Percentiles rank a stretch among this genome's conserved stretches.
Evolutionary conservation across 345 rosid genomes (phyloP).

Genomic region (Anacardium occidentale): DNA sequence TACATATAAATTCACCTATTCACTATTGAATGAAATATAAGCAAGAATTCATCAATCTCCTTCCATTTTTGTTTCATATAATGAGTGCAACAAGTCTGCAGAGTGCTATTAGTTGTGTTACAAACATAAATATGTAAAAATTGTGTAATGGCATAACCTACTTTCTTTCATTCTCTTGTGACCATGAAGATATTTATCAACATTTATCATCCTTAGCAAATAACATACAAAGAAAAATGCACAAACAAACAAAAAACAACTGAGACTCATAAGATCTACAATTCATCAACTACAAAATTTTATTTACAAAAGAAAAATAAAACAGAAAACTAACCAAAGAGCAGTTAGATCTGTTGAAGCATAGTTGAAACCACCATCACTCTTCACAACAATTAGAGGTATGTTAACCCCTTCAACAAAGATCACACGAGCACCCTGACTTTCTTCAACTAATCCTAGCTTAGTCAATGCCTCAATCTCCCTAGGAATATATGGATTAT

Average conservation of each 20-base stretch:
- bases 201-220: not conserved
- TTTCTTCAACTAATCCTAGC: conserved; percentile 77
- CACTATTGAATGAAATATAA: too few species aligned
- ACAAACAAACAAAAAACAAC: not conserved
- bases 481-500: conserved; percentile 70
- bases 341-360: conserved; percentile 96
- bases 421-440: conserved; percentile 91
- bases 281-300: not conserved
- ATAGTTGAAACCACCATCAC: conserved; percentile 94
- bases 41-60: too few species aligned
- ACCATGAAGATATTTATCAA: not conserved
- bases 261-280: not conserved
- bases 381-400: conserved; percentile 95
- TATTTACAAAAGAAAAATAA: not conserved
- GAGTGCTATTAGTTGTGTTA: not conserved
- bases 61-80: too few species aligned
- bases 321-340: conserved; percentile 60
- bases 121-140: not conserved
- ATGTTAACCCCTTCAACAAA: conserved; percentile 67
- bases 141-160: not conserved
- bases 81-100: not conserved
- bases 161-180: not conserved
- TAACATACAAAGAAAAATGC: not conserved
- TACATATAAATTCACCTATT: too few species aligned
- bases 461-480: conserved; percentile 52